Evolutionary conservation across 2,329 filamentous ascomycete species (phyloP), one percentile per base, ranked within the genome.

Genomic region (Samsoniella hepiali): DNA sequence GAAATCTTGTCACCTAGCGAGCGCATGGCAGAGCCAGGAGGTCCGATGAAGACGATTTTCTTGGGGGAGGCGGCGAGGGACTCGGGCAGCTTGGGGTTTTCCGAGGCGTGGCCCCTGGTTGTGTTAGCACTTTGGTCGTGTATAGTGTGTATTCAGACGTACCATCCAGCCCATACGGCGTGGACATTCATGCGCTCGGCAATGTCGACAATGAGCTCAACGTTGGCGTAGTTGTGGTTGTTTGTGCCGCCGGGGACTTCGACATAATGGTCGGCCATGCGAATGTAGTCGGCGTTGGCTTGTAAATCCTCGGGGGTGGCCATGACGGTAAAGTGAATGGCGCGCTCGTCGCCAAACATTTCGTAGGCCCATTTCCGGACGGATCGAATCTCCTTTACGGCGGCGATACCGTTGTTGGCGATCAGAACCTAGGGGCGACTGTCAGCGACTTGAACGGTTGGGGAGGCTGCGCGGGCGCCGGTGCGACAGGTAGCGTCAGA

Each of bases 321-420:
- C 95, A 99, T 99, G 76, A 99, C 95, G 67, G 95, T 99, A 82
- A 99, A 99, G 76, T 98, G 93, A 75, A 99, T 97, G 72, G 94
- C 95, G 74, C 91, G 88, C 83, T 99, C 95, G 80, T 99, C 93
- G 81, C 95, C 94, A 76, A 99, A 99, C 8, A 91, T 96, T 81
- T 99, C 95, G 88, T 99, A 99, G 66, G 95, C 95, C 95, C 95
- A 99, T 93, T 98, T 99, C 78, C 95, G 91, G 74, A 99, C 94
- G 65, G 94, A 98, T 78, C 95, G 89, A 76, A 99, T 99, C 80
- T 99, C 95, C 81, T 99, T 99, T 78, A 99, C 95, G 75, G 95
- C 95, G 58, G 95, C 95, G 78, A 99, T 99, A 85, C 95, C 95
- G 82, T 99, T 99, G 84, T 99, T 99, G 76, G 95, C 95, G 79